These are phyloP conservation scores for Cucurbita ficifolia DNA, from an alignment of 306 rosid genomes.

Conservation along the genomic window DNA sequence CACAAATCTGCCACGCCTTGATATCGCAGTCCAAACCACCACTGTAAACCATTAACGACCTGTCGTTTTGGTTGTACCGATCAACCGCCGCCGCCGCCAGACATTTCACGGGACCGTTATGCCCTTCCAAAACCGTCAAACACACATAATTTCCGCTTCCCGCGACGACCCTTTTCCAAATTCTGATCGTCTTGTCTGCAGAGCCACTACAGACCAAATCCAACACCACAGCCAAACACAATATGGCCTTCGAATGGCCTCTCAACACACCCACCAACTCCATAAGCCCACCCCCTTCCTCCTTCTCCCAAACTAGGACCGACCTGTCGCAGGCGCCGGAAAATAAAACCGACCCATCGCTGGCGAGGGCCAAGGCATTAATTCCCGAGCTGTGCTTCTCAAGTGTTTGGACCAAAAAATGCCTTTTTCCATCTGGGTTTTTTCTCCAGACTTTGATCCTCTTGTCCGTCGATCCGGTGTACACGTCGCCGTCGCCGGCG, in stretches of 20 bases:
- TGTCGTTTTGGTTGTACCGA: constrained; percentile 6
- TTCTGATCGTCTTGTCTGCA: constrained; percentile 55
- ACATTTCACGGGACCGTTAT: constrained; percentile 58
- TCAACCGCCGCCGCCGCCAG: constrained; percentile 39
- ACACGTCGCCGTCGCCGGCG: constrained; percentile 45
- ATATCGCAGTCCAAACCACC: constrained; percentile 66
- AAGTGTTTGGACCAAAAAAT: constrained; percentile 26
- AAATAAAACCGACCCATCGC: constrained; percentile 40
- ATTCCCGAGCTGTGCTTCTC: constrained; percentile 72
- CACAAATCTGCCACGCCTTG: constrained; percentile 55
- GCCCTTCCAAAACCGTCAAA: constrained; percentile 67
- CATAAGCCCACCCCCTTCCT: constrained; percentile 18
- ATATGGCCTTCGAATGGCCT: constrained; percentile 57
- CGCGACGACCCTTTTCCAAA: constrained; percentile 48
- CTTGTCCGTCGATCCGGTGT: constrained; percentile 82
- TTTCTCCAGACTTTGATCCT: constrained; percentile 68
- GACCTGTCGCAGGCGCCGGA: constrained; percentile 88
- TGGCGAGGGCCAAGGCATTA: constrained; percentile 60
- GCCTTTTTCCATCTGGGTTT: constrained; percentile 30
- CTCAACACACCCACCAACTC: constrained; percentile 48
- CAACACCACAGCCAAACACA: constrained; percentile 51
- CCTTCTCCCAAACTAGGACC: constrained; percentile 55
- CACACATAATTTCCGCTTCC: constrained; percentile 37
- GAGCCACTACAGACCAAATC: constrained; percentile 79
- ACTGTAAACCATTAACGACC: constrained; percentile 41